Evolutionary conservation across 2,329 filamentous ascomycete species (phyloP).

Genomic region (Tothia fuscella): DNA sequence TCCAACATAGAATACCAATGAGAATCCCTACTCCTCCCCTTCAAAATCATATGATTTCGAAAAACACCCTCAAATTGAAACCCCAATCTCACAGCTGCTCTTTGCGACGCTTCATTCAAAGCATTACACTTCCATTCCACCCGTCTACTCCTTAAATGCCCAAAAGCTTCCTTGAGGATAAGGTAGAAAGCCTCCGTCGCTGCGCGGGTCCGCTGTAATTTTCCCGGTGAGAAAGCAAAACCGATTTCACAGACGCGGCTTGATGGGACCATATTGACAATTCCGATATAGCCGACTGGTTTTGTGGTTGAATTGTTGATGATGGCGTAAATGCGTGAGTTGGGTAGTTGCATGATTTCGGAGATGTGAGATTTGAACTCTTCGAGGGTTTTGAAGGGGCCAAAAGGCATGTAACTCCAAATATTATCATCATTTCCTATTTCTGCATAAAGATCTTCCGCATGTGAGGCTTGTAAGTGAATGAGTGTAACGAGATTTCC

Average conservation of each 20-base stretch:
- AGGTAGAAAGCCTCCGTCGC: constrained; percentile 46
- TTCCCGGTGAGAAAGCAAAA: neutral
- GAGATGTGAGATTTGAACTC: too few relatives aligned
- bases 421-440: constrained; percentile 1
- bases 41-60: constrained; percentile 48
- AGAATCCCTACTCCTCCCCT: constrained; percentile 46
- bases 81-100: constrained; percentile 45
- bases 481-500: too few relatives aligned
- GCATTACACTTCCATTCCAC: constrained; percentile 55
- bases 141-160: constrained; percentile 44
- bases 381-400: neutral
- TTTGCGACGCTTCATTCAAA: constrained; percentile 41
- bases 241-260: constrained; percentile 2
- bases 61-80: constrained; percentile 50
- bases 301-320: too few relatives aligned
- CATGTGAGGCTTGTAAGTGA: too few relatives aligned
- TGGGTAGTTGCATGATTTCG: too few relatives aligned
- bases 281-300: too few relatives aligned
- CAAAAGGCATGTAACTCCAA: constrained; percentile 1
- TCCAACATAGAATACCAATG: constrained; percentile 48
- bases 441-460: constrained; percentile 1
- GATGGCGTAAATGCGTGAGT: too few relatives aligned
- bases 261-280: too few relatives aligned
- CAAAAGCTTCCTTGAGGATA: constrained; percentile 42
- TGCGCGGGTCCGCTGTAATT: neutral